phyloP scores from a whole-genome alignment of 371 early-diverging fungal genomes.

The Mucor ambiguus region DNA sequence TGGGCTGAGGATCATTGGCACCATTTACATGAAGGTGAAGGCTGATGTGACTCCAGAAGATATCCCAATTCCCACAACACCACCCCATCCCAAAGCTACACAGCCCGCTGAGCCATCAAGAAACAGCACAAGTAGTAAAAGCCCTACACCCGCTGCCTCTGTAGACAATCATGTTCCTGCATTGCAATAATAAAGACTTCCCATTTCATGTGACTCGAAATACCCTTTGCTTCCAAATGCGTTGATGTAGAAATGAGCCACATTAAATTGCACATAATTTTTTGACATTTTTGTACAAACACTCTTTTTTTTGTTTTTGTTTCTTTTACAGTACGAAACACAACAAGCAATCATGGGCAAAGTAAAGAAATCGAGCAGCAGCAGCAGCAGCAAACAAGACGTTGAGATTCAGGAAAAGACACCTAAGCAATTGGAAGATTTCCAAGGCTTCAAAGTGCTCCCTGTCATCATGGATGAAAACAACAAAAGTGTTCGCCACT shows the following conservation, averaged over 20 bases:
- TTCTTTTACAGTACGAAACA: slow-evolving; percentile 1
- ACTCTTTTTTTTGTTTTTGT: background rate
- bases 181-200: background rate
- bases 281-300: background rate
- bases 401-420: background rate
- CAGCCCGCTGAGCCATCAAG: background rate
- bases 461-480: slow-evolving; percentile 52
- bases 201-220: slow-evolving; percentile 5
- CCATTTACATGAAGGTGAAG: slow-evolving; percentile 64
- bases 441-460: slow-evolving; percentile 58
- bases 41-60: slow-evolving; percentile 51
- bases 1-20: slow-evolving; percentile 76
- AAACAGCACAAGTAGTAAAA: background rate
- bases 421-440: slow-evolving; percentile 43
- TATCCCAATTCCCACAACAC: slow-evolving; percentile 30
- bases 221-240: background rate
- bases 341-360: slow-evolving; percentile 4
- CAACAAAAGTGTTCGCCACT: slow-evolving; percentile 54
- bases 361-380: slow-evolving; percentile 5
- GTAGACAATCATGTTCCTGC: background rate
- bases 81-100: background rate
- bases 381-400: background rate
- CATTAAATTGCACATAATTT: background rate
- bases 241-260: slow-evolving; percentile 3
- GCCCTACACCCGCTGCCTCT: background rate